A percentile compares a stretch with the other conserved stretches of the same genome.
These are phyloP conservation scores for Alternaria alternata DNA, from an alignment of 2,329 filamentous ascomycete species.

Conservation along the genomic window DNA sequence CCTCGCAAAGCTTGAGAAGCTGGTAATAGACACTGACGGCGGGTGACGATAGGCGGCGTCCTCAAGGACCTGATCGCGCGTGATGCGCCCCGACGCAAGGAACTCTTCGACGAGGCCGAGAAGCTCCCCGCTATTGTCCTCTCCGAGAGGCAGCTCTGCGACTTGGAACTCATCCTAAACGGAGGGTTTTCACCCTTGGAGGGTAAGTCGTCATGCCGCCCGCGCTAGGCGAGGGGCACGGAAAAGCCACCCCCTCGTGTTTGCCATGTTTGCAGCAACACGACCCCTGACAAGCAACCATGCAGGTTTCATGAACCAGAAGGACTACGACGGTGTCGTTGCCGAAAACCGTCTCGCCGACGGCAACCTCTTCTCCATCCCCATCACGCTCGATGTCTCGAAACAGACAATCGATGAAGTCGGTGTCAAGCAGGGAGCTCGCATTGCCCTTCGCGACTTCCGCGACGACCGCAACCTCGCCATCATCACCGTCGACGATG, in stretches of 20 bases:
- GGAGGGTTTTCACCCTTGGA: conserved; percentile 98
- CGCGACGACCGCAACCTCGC: conserved; percentile 95
- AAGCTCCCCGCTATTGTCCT: conserved; percentile 83
- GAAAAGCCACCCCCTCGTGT: conserved; percentile 34
- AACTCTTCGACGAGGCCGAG: conserved; percentile 87
- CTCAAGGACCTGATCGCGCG: conserved; percentile 97
- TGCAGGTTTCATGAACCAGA: conserved; percentile 93
- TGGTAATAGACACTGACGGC: conserved; percentile 25
- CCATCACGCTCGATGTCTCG: conserved; percentile 89
- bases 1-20: neutral
- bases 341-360: conserved; percentile 84
- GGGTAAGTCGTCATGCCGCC: conserved; percentile 66
- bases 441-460: conserved; percentile 91
- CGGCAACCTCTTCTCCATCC: conserved; percentile 94
- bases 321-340: conserved; percentile 96
- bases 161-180: conserved; percentile 96
- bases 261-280: conserved; percentile 33
- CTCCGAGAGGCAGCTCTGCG: conserved; percentile 93
- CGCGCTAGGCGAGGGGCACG: conserved; percentile 17
- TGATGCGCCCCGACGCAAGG: conserved; percentile 81
- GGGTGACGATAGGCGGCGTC: conserved; percentile 72
- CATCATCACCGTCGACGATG: conserved; percentile 93
- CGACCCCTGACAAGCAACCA: conserved; percentile 10
- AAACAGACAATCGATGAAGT: conserved; percentile 77
- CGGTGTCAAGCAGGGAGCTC: conserved; percentile 79